These are phyloP conservation scores for Taiozyma onychis DNA, from an alignment of 1,139 yeast species.

Conservation along the genomic window DNA sequence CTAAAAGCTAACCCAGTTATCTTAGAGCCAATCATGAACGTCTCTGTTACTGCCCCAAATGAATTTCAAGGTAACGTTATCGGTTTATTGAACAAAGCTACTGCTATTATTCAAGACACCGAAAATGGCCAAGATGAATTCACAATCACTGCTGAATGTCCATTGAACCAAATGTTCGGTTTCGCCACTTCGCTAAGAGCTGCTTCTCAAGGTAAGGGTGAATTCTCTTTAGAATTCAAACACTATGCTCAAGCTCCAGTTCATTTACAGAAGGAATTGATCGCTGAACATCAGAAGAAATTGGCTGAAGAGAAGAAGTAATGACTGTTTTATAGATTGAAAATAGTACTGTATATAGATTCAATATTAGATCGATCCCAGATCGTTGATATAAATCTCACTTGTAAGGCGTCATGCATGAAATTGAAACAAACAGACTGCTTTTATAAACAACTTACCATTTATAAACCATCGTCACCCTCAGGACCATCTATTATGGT, in stretches of 20 bases:
- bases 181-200: conserved; percentile 95
- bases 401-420: too few species aligned
- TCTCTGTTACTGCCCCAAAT: conserved; percentile 87
- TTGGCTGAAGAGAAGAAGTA: not conserved
- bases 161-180: conserved; percentile 93
- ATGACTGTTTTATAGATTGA: not conserved
- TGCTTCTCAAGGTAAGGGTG: conserved; percentile 98
- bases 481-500: conserved; percentile 55
- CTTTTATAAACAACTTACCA: not conserved
- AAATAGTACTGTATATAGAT: not conserved
- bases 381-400: too few species aligned
- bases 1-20: conserved; percentile 78
- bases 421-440: too few species aligned
- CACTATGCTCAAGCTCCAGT: conserved; percentile 89
- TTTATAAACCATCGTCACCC: conserved; percentile 1
- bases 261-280: conserved; percentile 84
- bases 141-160: conserved; percentile 89
- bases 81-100: conserved; percentile 84
- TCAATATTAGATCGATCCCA: not conserved
- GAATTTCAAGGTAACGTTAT: conserved; percentile 95
- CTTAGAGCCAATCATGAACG: conserved; percentile 94
- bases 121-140: conserved; percentile 94
- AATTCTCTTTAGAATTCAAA: conserved; percentile 90
- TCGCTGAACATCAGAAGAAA: conserved; percentile 70
- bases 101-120: conserved; percentile 90